These are phyloP conservation scores for Entomortierella lignicola DNA, from an alignment of 192 early-diverging fungal species.

Conservation along the genomic window DNA sequence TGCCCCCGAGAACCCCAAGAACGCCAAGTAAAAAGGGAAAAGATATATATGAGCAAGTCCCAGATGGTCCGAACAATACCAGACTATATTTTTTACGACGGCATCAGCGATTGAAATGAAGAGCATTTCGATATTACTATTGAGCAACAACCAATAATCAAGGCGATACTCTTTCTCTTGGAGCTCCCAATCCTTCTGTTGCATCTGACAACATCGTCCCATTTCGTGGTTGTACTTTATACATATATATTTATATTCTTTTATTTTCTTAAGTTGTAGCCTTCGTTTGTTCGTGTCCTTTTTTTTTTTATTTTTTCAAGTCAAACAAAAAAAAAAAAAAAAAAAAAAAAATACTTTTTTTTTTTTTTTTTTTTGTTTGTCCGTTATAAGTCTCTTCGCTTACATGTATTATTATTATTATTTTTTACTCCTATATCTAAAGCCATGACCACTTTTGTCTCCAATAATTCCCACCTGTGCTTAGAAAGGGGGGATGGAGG, in stretches of 20 bases:
- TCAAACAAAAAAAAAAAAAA: neutral
- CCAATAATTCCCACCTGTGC: neutral
- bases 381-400: no score
- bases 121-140: neutral
- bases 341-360: no score
- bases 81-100: neutral
- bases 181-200: neutral
- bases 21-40: conserved; percentile 53
- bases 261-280: neutral
- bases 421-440: no score
- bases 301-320: conserved; percentile 8
- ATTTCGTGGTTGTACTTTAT: neutral
- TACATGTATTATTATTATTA: conserved; percentile 9
- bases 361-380: no score
- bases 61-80: no score
- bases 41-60: no score
- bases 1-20: conserved; percentile 74
- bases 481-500: neutral
- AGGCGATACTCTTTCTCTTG: no score
- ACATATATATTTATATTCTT: neutral
- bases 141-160: no score
- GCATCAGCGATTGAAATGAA: neutral
- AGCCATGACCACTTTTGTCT: no score
- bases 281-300: neutral
- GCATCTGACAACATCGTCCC: neutral